A percentile compares a stretch with the other conserved stretches of the same genome.
Evolutionary conservation across 139 green algal genomes (phyloP).

Genomic region (Coelastrella sp.): DNA sequence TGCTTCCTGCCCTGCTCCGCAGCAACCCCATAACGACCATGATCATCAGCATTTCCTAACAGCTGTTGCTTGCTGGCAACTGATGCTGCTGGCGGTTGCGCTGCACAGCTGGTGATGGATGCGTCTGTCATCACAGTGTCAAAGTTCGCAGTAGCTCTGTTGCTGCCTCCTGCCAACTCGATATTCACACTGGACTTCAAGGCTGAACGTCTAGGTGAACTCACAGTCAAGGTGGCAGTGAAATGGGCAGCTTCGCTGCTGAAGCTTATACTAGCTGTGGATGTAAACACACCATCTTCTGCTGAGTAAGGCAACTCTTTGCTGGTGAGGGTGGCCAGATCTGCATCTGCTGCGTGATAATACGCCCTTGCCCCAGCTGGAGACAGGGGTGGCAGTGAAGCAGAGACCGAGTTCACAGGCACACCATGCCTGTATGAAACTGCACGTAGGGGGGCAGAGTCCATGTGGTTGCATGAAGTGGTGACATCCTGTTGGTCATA

Average conservation of each 20-base stretch:
- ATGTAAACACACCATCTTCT: background rate
- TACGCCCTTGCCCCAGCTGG: background rate
- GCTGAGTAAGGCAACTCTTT: too few species aligned
- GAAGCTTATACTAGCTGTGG: constrained; percentile 37
- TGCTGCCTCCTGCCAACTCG: background rate
- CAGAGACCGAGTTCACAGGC: background rate
- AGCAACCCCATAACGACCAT: too few species aligned
- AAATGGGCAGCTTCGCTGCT: constrained; percentile 25
- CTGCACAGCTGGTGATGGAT: too few species aligned
- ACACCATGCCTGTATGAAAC: too few species aligned
- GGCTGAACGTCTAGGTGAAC: background rate
- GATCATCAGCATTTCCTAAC: too few species aligned
- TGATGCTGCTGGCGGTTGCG: too few species aligned
- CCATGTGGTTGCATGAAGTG: background rate
- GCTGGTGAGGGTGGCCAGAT: too few species aligned
- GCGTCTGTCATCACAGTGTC: background rate
- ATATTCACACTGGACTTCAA: background rate
- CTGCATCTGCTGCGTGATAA: too few species aligned
- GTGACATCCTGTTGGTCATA: too few species aligned
- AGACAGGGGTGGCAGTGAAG: background rate
- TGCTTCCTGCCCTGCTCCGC: too few species aligned
- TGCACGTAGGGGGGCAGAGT: background rate
- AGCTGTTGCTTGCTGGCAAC: background rate
- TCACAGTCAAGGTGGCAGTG: constrained; percentile 35
- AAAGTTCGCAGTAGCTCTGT: constrained; percentile 14